Conservation (phyloP, 805 yeast species). For the Metschnikowia colocasiae region DNA sequence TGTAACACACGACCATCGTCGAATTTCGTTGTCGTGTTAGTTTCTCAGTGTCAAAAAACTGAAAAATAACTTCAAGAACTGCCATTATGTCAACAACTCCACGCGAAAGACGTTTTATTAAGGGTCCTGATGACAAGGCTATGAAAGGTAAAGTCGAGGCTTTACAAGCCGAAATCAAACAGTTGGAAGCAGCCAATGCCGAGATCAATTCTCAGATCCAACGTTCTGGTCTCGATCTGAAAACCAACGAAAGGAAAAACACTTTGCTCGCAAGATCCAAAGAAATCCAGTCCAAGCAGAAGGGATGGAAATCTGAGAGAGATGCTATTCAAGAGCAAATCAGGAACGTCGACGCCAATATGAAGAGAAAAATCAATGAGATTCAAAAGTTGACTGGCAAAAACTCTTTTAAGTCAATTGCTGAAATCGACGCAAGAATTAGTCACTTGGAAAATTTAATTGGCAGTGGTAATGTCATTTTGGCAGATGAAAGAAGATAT, state of each 20-base stretch:
- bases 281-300: constrained; percentile 44
- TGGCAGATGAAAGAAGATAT: constrained; percentile 85
- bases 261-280: constrained; percentile 35
- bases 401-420: constrained; percentile 61
- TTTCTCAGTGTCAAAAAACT: constrained; percentile 1
- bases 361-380: constrained; percentile 74
- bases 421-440: constrained; percentile 67
- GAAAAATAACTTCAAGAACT: background rate
- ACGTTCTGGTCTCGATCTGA: constrained; percentile 31
- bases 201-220: constrained; percentile 55
- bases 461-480: constrained; percentile 72
- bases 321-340: constrained; percentile 64
- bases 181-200: constrained; percentile 52
- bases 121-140: constrained; percentile 68
- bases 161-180: constrained; percentile 58
- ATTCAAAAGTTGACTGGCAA: constrained; percentile 69
- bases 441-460: constrained; percentile 65
- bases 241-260: constrained; percentile 29
- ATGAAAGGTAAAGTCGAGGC: constrained; percentile 56
- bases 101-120: constrained; percentile 51
- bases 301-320: constrained; percentile 45
- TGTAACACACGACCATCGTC: constrained; percentile 7
- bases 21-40: constrained; percentile 8
- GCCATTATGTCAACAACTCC: constrained; percentile 17
- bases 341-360: constrained; percentile 59